A percentile compares a stretch with the other conserved stretches of the same genome.
phyloP scores from a whole-genome alignment of 2,329 filamentous ascomycete genomes.

The Aspergillus texensis region DNA sequence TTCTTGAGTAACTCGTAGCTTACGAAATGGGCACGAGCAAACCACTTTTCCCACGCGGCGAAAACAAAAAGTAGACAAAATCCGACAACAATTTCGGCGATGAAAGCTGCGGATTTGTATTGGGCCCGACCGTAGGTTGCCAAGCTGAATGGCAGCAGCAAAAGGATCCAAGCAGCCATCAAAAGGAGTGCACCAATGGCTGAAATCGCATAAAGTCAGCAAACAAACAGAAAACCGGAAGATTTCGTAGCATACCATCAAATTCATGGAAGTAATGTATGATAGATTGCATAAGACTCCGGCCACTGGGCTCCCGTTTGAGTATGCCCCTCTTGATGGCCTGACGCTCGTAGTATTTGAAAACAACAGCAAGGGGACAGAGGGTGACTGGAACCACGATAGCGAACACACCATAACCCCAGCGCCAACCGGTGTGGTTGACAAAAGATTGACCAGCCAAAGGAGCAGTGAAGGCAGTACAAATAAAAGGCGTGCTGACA shows the following conservation, averaged over 20 bases:
- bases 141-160: slow-evolving; percentile 69
- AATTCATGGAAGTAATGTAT: slow-evolving; percentile 63
- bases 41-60: slow-evolving; percentile 57
- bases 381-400: slow-evolving; percentile 62
- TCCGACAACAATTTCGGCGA: slow-evolving; percentile 58
- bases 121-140: slow-evolving; percentile 39
- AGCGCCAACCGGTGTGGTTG: slow-evolving; percentile 58
- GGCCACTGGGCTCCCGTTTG: slow-evolving; percentile 43
- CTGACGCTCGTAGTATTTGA: slow-evolving; percentile 60
- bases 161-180: slow-evolving; percentile 62
- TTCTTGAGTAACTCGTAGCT: slow-evolving; percentile 55
- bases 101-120: slow-evolving; percentile 53
- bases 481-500: slow-evolving; percentile 63
- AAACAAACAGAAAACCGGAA: not conserved
- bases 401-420: slow-evolving; percentile 64
- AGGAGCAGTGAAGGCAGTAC: slow-evolving; percentile 60
- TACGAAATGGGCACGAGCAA: slow-evolving; percentile 57
- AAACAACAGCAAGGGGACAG: slow-evolving; percentile 58
- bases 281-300: slow-evolving; percentile 53
- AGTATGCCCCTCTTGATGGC: slow-evolving; percentile 59
- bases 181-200: slow-evolving; percentile 54
- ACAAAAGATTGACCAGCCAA: slow-evolving; percentile 55
- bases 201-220: not conserved
- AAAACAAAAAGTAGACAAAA: slow-evolving; percentile 55
- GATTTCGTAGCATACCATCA: slow-evolving; percentile 48